These are phyloP conservation scores for Kitagawia praeruptora DNA, from an alignment of 129 eudicot species.

Conservation along the genomic window DNA sequence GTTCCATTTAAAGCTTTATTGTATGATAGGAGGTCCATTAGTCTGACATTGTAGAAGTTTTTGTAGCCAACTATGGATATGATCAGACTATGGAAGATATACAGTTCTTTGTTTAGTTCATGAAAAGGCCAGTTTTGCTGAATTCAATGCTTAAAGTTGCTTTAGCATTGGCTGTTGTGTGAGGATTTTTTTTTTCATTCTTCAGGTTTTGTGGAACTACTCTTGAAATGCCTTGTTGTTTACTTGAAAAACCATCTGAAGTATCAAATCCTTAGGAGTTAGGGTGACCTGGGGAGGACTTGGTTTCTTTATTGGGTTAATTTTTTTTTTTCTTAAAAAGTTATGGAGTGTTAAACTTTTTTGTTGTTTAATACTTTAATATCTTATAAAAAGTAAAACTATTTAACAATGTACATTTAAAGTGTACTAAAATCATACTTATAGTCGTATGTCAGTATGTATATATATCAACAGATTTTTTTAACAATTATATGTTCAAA, in stretches of 20 bases:
- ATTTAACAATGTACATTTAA: too few species aligned
- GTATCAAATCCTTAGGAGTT: neutral
- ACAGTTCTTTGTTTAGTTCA: neutral
- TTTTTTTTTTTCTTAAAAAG: too few species aligned
- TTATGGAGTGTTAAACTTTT: too few species aligned
- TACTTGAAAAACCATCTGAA: neutral
- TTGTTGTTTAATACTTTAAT: too few species aligned
- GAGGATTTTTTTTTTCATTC: neutral
- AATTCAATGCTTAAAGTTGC: neutral
- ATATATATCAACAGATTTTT: too few species aligned
- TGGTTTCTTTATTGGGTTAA: neutral
- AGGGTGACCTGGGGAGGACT: neutral
- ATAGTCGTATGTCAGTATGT: too few species aligned
- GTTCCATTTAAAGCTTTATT: neutral
- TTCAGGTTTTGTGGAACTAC: neutral
- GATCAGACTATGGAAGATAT: neutral
- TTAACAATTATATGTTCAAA: too few species aligned
- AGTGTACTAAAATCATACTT: too few species aligned
- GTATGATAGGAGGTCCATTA: neutral
- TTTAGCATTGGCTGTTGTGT: neutral
- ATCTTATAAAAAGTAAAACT: too few species aligned
- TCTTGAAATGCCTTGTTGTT: neutral
- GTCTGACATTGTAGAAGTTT: neutral
- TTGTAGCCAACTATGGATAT: constrained; percentile 5
- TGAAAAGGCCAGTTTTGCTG: neutral